Percentiles rank a stretch among this genome's conserved stretches.
Evolutionary conservation across 2,329 filamentous ascomycete genomes (phyloP).

Genomic region (Zopfia rhizophila): DNA sequence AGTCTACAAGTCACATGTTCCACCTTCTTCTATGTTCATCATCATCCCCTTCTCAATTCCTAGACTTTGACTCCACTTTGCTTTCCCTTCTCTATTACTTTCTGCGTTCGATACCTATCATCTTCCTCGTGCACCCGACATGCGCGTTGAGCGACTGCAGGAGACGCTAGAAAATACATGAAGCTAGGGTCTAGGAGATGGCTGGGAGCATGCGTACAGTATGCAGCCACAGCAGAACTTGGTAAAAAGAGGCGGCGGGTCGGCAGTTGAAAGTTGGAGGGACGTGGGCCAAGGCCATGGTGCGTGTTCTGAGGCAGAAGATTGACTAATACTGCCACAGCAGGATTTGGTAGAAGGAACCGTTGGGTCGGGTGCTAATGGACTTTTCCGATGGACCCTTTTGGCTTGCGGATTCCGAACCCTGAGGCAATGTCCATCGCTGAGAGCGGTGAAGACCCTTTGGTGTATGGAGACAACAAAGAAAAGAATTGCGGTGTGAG

Average conservation of each 20-base stretch:
- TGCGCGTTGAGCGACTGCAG: too few species aligned
- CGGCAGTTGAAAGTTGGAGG: too few species aligned
- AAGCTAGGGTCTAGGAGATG: neutral
- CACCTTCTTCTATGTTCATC: neutral
- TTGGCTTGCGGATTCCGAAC: neutral
- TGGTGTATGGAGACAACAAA: conserved; percentile 1
- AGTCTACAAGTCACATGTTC: neutral
- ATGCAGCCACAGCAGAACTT: conserved; percentile 23
- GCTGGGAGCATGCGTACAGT: conserved; percentile 8
- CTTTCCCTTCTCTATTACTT: neutral
- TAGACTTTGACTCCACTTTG: neutral
- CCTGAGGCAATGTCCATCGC: neutral
- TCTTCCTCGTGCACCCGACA: too few species aligned
- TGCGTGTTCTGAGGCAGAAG: too few species aligned
- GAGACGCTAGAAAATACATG: conserved; percentile 22
- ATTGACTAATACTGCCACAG: conserved; percentile 29
- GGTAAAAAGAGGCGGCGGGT: conserved; percentile 15
- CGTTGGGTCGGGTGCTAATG: conserved; percentile 1
- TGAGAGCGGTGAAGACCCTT: conserved; percentile 16
- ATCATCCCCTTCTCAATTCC: neutral
- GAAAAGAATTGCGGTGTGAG: too few species aligned
- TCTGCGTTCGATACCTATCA: neutral
- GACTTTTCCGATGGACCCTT: conserved; percentile 6
- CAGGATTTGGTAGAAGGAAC: conserved; percentile 11
- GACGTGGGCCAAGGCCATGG: too few species aligned